Percentiles rank a stretch among this genome's conserved stretches.
Conservation (phyloP, 164 flowering plant genomes). For the Nymphaea colorata region DNA sequence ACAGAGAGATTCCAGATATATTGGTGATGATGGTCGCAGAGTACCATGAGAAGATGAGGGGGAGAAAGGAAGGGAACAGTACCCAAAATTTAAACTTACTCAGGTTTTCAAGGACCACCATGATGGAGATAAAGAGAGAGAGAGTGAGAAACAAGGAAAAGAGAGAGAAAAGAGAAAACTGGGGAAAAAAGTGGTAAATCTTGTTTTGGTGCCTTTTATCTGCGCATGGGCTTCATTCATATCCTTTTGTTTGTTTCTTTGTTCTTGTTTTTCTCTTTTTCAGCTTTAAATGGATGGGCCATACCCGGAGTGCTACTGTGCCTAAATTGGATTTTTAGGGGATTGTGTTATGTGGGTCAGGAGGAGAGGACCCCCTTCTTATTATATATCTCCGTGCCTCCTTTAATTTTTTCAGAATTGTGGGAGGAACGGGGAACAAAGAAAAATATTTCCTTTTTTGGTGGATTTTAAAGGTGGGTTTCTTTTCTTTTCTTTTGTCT, state of each 20-base stretch:
- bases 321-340: background rate
- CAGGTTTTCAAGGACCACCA: background rate
- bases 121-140: background rate
- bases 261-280: background rate
- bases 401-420: background rate
- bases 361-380: background rate
- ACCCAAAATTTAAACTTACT: background rate
- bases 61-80: background rate
- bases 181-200: background rate
- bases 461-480: background rate
- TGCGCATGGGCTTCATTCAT: background rate
- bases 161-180: background rate
- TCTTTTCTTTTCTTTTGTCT: background rate
- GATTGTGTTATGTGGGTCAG: background rate
- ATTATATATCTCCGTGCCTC: background rate
- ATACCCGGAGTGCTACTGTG: background rate
- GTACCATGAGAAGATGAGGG: background rate
- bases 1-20: background rate
- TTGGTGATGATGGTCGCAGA: background rate
- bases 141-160: background rate
- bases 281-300: background rate
- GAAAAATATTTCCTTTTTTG: background rate
- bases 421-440: background rate
- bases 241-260: background rate
- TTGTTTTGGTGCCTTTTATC: background rate